A percentile compares a stretch with the other conserved stretches of the same genome.
These are phyloP conservation scores for Chytridium lagenaria DNA, from an alignment of 371 early-diverging fungal genomes.

Conservation along the genomic window DNA sequence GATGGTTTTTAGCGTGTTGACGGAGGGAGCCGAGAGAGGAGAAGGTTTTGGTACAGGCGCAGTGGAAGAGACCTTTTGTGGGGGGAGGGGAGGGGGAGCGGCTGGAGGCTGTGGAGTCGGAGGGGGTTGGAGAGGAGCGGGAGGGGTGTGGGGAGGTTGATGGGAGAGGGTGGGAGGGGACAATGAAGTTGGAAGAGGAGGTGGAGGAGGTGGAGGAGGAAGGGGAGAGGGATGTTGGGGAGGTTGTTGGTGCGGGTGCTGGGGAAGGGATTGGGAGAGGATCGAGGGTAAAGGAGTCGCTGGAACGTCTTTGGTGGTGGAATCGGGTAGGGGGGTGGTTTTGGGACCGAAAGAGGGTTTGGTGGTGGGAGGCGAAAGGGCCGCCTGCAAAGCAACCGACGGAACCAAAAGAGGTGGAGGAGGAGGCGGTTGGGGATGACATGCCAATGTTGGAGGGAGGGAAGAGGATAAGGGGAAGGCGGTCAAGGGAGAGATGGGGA, in stretches of 20 bases:
- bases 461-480: too few relatives aligned
- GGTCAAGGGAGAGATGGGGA: too few relatives aligned
- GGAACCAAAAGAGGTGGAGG: too few relatives aligned
- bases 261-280: constrained; percentile 3
- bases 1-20: neutral
- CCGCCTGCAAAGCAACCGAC: too few relatives aligned
- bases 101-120: neutral
- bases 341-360: too few relatives aligned
- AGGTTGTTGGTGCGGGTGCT: constrained; percentile 33
- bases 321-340: neutral
- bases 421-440: too few relatives aligned
- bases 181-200: neutral
- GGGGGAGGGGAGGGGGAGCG: neutral
- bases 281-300: neutral
- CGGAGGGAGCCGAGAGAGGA: neutral
- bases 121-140: constrained; percentile 4
- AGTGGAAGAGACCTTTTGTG: neutral
- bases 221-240: constrained; percentile 24
- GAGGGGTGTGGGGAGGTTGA: neutral
- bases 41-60: neutral
- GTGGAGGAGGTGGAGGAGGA: neutral
- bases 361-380: too few relatives aligned
- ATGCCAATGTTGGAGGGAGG: too few relatives aligned
- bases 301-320: too few relatives aligned
- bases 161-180: neutral